A percentile compares a stretch with the other conserved stretches of the same genome.
Conservation (phyloP, 2,329 filamentous ascomycete species). For the Hypocreales sp. region DNA sequence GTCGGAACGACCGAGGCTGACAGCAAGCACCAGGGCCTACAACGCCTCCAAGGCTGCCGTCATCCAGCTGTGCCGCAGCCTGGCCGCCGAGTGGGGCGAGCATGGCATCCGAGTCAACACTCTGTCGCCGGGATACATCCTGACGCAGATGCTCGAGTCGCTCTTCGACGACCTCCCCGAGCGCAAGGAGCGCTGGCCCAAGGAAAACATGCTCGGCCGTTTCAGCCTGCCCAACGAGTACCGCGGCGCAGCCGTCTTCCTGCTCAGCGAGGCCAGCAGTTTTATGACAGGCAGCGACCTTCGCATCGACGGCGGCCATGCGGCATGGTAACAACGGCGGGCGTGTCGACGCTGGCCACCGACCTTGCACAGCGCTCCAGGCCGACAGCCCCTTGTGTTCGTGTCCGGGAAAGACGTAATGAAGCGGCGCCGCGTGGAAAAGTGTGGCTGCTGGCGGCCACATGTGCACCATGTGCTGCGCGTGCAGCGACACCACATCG, state of each 20-base stretch:
- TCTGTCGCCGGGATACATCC: slow-evolving; percentile 65
- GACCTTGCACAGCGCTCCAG: no score
- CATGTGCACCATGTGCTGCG: not conserved
- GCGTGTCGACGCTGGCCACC: no score
- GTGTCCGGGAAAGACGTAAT: no score
- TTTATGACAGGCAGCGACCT: slow-evolving; percentile 66
- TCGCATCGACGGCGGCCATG: slow-evolving; percentile 56
- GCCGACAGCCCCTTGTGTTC: no score
- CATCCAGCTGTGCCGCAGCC: slow-evolving; percentile 52
- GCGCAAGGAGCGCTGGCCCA: slow-evolving; percentile 52
- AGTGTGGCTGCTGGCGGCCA: not conserved
- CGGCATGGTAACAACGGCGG: slow-evolving; percentile 35
- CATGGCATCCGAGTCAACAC: slow-evolving; percentile 68
- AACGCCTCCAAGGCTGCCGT: slow-evolving; percentile 66
- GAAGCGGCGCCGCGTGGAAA: not conserved
- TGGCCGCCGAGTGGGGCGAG: slow-evolving; percentile 58
- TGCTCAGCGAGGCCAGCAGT: slow-evolving; percentile 52
- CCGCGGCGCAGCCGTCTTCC: slow-evolving; percentile 56
- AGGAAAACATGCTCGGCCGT: slow-evolving; percentile 69
- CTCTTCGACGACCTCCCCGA: slow-evolving; percentile 67
- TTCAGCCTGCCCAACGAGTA: slow-evolving; percentile 55
- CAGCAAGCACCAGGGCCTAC: slow-evolving; percentile 38
- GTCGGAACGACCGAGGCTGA: not conserved
- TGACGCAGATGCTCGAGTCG: slow-evolving; percentile 69
- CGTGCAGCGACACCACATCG: no score